Evolutionary conservation across 78 protist species (phyloP), one percentile per base, ranked within the genome.

Genomic region (Corallochytrium limacisporum): DNA sequence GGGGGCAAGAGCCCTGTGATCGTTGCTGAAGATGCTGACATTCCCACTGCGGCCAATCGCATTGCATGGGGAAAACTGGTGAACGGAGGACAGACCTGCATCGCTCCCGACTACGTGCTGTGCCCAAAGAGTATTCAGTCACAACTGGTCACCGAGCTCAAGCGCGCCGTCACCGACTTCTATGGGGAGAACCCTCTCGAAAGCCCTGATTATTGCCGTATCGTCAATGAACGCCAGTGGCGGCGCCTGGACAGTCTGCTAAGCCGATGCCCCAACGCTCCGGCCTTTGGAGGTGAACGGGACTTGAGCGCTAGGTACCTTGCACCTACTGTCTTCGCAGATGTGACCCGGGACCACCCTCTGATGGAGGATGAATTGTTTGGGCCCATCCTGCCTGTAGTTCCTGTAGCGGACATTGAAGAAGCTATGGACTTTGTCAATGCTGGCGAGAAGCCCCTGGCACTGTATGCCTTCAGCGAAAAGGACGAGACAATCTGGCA

Each of bases 331-430:
- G 32, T 50, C 28, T 3, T 3, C n/a, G n/a, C n/a, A 15, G 12
- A 50, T 50, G 56, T 50, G 39, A 5, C 56, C 33, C 26, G 8
- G 33, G 2, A 4, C 9, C 8, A 4, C 33, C 18, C 32, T 4
- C 10, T 50, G 26, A 50, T 50, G 56, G 26, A 50, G 56, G 56
- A 50, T 13, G 56, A 50, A 59, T 44, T 79, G 18, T 83, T 87
- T 44, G 92, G 87, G 7, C 92, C 92, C 16, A 3, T 87, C 46
- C 84, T 87, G 20, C 72, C 81, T 16, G 22, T 82, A 0, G 4
- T 72, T 16, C 20, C 69, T 3, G 18, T 47, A n/a, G n/a, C n/a
- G n/a, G n/a, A 2, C 9, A 7, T 54, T n/a, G 46, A 44, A 2
- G 78, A 44, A 20, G 81, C 71, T 2, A 1, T 81, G 13, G 70